Base-by-base conservation (phyloP, 495 filamentous ascomycete genomes). In the Penicillium verhagenii region DNA sequence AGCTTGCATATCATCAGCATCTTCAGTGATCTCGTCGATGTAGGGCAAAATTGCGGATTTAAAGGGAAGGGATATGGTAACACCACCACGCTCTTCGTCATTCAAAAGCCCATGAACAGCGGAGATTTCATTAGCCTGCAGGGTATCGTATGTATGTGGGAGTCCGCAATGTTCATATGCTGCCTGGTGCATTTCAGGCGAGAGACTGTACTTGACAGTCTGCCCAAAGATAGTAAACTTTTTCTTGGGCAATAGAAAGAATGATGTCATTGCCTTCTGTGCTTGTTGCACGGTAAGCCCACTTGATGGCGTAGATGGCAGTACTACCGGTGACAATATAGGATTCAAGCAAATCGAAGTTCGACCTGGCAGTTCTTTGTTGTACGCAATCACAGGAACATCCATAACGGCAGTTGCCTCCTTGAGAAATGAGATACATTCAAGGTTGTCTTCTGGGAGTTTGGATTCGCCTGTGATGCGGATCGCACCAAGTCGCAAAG, bases 121-220 rank as follows among this genome's bases (percentile, higher is more conserved):
- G 33, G 84, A 77, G 4, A 89, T 66, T 0, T 78, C 73, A 1
- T 77, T 66, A 16, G 80, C 80, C 52, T 80, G 74, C 24, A 79
- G 71, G 11, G 74, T 78, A 39, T 81, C 70, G 58, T 82, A 89
- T 20, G 75, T 73, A 65, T 91, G 82, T 1, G 82, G 83, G 76
- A 91, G 80, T n/a, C 83, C 84, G 45, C 79, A 82, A 16, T 77
- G 78, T 40, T 77, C 69, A 63, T 85, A 89, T 9, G 85, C 86
- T 4, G 84, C 83, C 42, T 77, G 82, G 55, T 90, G 86, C 85
- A 90, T 67, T 10, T 56, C 58, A 24, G 68, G 65, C 1, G 65
- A 67, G n/a, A 66, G 42, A 47, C 54, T 67, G 33, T 67, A 45
- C 11, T 55, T 55, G 2, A 67, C 59, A 28, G 45, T 58, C 23